Evolutionary conservation across 768 basidiomycete genomes (phyloP).

Genomic region (Leccinellum luteum): DNA sequence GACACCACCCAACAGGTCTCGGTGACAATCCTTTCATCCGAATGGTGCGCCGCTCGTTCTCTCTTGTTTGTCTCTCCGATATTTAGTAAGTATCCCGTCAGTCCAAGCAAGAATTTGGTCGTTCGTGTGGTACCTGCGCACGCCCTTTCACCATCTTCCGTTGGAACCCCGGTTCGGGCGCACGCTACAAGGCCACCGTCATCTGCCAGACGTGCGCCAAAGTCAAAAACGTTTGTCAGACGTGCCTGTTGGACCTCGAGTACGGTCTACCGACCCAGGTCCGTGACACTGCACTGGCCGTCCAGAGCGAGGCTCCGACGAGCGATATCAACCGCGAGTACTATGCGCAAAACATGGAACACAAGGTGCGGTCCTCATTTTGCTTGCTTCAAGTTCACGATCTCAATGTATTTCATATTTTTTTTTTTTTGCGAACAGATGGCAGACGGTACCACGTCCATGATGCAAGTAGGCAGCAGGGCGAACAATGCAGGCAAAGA

Average conservation of each 20-base stretch:
- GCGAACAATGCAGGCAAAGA: slow-evolving; percentile 86
- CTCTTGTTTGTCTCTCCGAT: background rate
- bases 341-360: slow-evolving; percentile 89
- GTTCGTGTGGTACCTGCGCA: slow-evolving; percentile 96
- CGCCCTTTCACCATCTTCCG: slow-evolving; percentile 96
- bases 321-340: slow-evolving; percentile 98
- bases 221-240: slow-evolving; percentile 96
- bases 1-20: slow-evolving; percentile 50
- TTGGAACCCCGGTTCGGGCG: slow-evolving; percentile 95
- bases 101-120: slow-evolving; percentile 97
- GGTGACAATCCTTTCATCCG: slow-evolving; percentile 90
- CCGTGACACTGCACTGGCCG: slow-evolving; percentile 87
- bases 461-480: slow-evolving; percentile 52
- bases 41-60: slow-evolving; percentile 60
- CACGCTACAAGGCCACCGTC: slow-evolving; percentile 94
- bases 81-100: slow-evolving; percentile 44
- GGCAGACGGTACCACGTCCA: slow-evolving; percentile 61
- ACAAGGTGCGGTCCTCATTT: slow-evolving; percentile 49
- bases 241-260: slow-evolving; percentile 93
- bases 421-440: slow-evolving; percentile 42
- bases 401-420: background rate
- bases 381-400: background rate
- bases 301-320: slow-evolving; percentile 85
- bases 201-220: slow-evolving; percentile 98
- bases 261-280: slow-evolving; percentile 97